A percentile compares a stretch with the other conserved stretches of the same genome.
These are phyloP conservation scores for Stylosanthes scabra DNA, from an alignment of 331 rosid genomes.

Conservation along the genomic window DNA sequence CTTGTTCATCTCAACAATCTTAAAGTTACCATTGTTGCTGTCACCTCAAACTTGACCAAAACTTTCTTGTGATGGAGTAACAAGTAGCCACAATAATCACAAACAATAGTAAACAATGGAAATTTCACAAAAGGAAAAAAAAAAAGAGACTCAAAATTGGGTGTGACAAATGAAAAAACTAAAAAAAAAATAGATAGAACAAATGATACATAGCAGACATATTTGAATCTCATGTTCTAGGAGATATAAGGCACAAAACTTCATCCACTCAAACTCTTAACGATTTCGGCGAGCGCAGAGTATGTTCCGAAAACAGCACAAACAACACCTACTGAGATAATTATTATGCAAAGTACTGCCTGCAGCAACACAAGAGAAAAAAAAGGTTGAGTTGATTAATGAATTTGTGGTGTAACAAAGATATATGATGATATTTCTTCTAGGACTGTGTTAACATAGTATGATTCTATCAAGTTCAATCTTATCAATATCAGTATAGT, in stretches of 20 bases:
- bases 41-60: slow-evolving; percentile 35
- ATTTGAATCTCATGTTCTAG: slow-evolving; percentile 4
- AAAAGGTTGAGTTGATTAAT: not conserved
- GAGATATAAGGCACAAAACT: slow-evolving; percentile 11
- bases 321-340: slow-evolving; percentile 66
- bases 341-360: slow-evolving; percentile 56
- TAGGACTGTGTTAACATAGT: not conserved
- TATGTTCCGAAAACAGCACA: slow-evolving; percentile 71
- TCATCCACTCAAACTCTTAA: slow-evolving; percentile 68
- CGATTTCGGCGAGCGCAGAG: slow-evolving; percentile 69
- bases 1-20: slow-evolving; percentile 18
- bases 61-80: slow-evolving; percentile 32
- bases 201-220: not conserved
- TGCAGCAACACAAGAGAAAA: slow-evolving; percentile 41
- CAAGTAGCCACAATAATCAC: slow-evolving; percentile 27
- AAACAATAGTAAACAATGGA: slow-evolving; percentile 23
- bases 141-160: slow-evolving; percentile 52
- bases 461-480: too few relatives aligned
- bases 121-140: not conserved
- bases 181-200: slow-evolving; percentile 33
- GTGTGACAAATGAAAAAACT: slow-evolving; percentile 21
- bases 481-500: too few relatives aligned
- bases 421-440: slow-evolving; percentile 14
- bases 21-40: not conserved
- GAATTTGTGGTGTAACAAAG: slow-evolving; percentile 6